A percentile compares a stretch with the other conserved stretches of the same genome.
These are phyloP conservation scores for Backusella westeae DNA, from an alignment of 192 early-diverging fungal species.

Conservation along the genomic window DNA sequence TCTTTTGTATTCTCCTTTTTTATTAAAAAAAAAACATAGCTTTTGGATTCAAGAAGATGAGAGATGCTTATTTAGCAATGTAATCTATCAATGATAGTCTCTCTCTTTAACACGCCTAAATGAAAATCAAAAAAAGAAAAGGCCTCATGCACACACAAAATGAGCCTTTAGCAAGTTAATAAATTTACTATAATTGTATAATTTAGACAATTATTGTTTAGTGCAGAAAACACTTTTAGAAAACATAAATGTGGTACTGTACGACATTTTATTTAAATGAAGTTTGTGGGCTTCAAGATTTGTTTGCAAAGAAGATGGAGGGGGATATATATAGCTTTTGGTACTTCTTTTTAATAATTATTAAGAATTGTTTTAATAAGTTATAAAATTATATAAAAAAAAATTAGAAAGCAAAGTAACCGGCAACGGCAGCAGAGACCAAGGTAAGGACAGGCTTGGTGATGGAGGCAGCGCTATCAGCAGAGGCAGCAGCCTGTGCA, in stretches of 20 bases:
- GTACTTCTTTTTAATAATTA: not conserved
- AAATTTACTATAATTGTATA: too few relatives aligned
- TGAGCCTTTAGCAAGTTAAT: too few relatives aligned
- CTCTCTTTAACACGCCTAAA: too few relatives aligned
- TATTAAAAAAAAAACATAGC: too few relatives aligned
- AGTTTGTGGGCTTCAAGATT: not conserved
- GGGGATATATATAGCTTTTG: not conserved
- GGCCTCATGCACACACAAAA: too few relatives aligned
- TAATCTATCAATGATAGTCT: too few relatives aligned
- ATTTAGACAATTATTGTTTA: too few relatives aligned
- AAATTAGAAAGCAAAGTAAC: conserved; percentile 12
- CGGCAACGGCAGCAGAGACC: conserved; percentile 1
- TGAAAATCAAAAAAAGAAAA: too few relatives aligned
- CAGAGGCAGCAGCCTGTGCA: not conserved
- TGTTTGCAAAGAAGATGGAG: not conserved
- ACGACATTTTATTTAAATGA: not conserved
- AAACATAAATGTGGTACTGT: not conserved
- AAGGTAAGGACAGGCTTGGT: conserved; percentile 12
- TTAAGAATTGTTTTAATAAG: not conserved
- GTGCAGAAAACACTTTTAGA: not conserved
- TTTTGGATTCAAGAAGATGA: too few relatives aligned
- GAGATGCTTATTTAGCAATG: too few relatives aligned
- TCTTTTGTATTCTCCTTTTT: too few relatives aligned
- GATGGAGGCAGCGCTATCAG: not conserved
- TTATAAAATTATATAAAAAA: not conserved